These are phyloP conservation scores for Populus alba DNA, from an alignment of 345 rosid species.

Conservation along the genomic window DNA sequence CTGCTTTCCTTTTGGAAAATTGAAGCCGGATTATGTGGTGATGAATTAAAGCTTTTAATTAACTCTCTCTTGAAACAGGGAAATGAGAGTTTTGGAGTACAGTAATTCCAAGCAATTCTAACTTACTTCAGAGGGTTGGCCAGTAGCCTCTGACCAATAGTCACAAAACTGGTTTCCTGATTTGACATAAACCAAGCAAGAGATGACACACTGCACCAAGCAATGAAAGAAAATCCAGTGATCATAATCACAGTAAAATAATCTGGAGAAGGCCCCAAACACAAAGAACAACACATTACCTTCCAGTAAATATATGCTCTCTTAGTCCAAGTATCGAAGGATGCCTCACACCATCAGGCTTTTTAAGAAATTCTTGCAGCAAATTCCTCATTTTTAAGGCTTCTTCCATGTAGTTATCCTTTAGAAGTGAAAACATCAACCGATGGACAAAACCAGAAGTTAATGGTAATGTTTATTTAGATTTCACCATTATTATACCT, in stretches of 20 bases:
- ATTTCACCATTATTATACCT: constrained; percentile 40
- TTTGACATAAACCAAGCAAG: constrained; percentile 99
- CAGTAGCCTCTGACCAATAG: constrained; percentile 92
- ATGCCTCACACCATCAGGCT: constrained; percentile 85
- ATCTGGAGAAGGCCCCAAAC: background rate
- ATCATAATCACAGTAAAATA: background rate
- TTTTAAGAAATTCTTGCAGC: constrained; percentile 88
- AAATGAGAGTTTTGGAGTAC: background rate
- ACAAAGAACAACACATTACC: constrained; percentile 39
- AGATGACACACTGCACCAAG: constrained; percentile 84
- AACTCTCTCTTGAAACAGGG: background rate
- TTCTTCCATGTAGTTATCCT: constrained; percentile 99
- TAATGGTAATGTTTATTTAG: background rate
- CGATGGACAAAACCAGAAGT: background rate
- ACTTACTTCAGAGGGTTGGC: constrained; percentile 95
- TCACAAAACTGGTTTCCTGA: constrained; percentile 99
- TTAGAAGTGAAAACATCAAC: constrained; percentile 1
- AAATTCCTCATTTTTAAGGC: constrained; percentile 96
- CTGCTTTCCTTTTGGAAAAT: no score
- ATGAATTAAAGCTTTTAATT: background rate
- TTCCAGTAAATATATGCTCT: constrained; percentile 99
- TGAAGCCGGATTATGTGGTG: no score
- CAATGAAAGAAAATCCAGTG: constrained; percentile 3
- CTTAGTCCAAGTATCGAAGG: constrained; percentile 98
- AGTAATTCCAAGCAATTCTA: background rate